A percentile compares a stretch with the other conserved stretches of the same genome.
Conservation (phyloP, 495 filamentous ascomycete genomes). For the Astrothelium macrocarpum region DNA sequence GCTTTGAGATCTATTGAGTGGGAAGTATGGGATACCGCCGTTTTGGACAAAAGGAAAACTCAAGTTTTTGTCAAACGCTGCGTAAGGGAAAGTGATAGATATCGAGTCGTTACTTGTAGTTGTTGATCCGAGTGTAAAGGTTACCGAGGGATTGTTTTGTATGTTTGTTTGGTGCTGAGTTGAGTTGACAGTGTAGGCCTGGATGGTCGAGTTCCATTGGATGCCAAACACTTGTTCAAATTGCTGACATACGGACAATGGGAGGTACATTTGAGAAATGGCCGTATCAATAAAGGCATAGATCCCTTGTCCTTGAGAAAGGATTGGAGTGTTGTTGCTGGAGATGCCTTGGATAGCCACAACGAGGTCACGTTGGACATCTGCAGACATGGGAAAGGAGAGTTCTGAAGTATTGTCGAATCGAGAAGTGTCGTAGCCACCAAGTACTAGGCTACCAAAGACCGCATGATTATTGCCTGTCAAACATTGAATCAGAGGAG, state of each 20-base stretch:
- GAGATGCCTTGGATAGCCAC: conserved; percentile 25
- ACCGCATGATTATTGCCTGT: conserved; percentile 24
- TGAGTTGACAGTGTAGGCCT: conserved; percentile 31
- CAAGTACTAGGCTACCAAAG: conserved; percentile 50
- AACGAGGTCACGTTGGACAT: conserved; percentile 35
- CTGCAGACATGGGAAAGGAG: conserved; percentile 41
- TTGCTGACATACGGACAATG: conserved; percentile 45
- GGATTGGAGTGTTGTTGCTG: conserved; percentile 14
- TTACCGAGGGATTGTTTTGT: conserved; percentile 35
- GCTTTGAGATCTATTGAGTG: conserved; percentile 44
- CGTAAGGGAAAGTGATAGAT: conserved; percentile 53
- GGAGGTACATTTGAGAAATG: conserved; percentile 59
- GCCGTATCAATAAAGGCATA: conserved; percentile 53
- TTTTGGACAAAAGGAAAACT: conserved; percentile 46
- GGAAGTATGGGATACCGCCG: conserved; percentile 46
- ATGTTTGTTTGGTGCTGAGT: neutral
- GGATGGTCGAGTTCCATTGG: conserved; percentile 45
- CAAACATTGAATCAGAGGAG: neutral
- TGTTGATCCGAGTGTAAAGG: conserved; percentile 48
- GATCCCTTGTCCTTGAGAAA: conserved; percentile 11
- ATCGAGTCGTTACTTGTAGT: conserved; percentile 35
- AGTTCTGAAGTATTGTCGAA: conserved; percentile 43
- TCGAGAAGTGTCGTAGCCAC: conserved; percentile 52
- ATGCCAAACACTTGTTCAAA: conserved; percentile 52
- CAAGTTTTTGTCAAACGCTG: conserved; percentile 52